Evolutionary conservation across 192 early-diverging fungal species (phyloP).

Genomic region (Coemansia sp.): DNA sequence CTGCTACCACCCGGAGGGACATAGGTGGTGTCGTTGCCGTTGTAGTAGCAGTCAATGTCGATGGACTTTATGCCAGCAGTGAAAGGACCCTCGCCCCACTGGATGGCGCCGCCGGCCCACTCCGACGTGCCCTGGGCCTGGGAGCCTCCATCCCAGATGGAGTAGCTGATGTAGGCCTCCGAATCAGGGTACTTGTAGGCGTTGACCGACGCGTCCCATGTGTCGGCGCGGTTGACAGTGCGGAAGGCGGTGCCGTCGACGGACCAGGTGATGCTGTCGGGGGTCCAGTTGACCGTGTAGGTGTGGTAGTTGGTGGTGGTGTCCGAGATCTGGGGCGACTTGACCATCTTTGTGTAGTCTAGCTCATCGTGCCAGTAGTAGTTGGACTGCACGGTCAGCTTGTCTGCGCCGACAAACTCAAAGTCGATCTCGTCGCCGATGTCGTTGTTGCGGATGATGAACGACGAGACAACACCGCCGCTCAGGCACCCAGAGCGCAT

Average conservation of each 20-base stretch:
- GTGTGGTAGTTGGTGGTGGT: constrained; percentile 57
- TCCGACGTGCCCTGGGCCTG: constrained; percentile 51
- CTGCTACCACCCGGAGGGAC: constrained; percentile 33
- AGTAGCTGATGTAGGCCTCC: constrained; percentile 53
- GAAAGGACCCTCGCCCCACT: constrained; percentile 55
- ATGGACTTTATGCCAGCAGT: constrained; percentile 57
- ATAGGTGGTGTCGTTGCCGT: constrained; percentile 55
- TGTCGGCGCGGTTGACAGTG: constrained; percentile 50
- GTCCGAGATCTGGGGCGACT: constrained; percentile 33
- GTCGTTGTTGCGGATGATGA: constrained; percentile 57
- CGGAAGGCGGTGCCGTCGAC: constrained; percentile 56
- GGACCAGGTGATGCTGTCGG: constrained; percentile 53
- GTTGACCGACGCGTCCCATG: constrained; percentile 38
- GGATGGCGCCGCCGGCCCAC: constrained; percentile 63
- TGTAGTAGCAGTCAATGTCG: constrained; percentile 55
- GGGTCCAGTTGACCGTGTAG: constrained; percentile 59
- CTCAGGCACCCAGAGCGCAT: constrained; percentile 55
- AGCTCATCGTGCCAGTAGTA: constrained; percentile 58
- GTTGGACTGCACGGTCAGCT: constrained; percentile 58
- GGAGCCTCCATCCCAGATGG: constrained; percentile 66
- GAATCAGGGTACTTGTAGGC: constrained; percentile 53
- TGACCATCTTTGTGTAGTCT: constrained; percentile 57
- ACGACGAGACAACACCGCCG: constrained; percentile 60
- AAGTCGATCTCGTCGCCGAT: constrained; percentile 64
- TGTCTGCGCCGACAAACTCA: constrained; percentile 60